Conservation (phyloP, 257 asterid genomes). For the Rhazya stricta region DNA sequence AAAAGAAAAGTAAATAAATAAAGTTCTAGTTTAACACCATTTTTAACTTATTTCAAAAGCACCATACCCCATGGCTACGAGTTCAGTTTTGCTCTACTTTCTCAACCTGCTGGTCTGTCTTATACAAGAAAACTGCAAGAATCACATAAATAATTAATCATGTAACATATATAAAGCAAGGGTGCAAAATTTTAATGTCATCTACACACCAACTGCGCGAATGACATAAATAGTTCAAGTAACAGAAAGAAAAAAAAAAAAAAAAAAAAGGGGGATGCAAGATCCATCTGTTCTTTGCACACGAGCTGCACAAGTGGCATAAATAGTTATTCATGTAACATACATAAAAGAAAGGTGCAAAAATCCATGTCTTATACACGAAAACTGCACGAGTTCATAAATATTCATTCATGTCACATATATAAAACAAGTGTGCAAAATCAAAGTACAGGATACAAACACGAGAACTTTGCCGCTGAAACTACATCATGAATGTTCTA, state of each 20-base stretch:
- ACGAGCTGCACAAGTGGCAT: not conserved
- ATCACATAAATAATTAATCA: not conserved
- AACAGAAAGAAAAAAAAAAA: not conserved
- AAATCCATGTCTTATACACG: not conserved
- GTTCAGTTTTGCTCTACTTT: not conserved
- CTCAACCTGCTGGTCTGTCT: not conserved
- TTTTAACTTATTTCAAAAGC: not conserved
- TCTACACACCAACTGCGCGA: not conserved
- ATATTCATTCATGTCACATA: not conserved
- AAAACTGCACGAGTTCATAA: not conserved
- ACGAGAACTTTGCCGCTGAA: not conserved
- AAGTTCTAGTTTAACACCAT: not conserved
- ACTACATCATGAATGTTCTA: not conserved
- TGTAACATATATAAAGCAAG: not conserved
- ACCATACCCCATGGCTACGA: not conserved
- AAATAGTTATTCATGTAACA: not conserved
- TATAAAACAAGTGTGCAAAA: not conserved
- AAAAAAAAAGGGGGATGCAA: not conserved
- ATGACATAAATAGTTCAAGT: too few relatives aligned
- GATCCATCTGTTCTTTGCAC: not conserved
- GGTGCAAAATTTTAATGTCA: not conserved
- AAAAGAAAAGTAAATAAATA: slow-evolving; percentile 2
- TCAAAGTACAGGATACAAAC: not conserved
- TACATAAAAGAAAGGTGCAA: not conserved
- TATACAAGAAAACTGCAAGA: not conserved